A percentile compares a stretch with the other conserved stretches of the same genome.
phyloP scores from a whole-genome alignment of 2,329 filamentous ascomycete genomes.

The Ilyonectria destructans region DNA sequence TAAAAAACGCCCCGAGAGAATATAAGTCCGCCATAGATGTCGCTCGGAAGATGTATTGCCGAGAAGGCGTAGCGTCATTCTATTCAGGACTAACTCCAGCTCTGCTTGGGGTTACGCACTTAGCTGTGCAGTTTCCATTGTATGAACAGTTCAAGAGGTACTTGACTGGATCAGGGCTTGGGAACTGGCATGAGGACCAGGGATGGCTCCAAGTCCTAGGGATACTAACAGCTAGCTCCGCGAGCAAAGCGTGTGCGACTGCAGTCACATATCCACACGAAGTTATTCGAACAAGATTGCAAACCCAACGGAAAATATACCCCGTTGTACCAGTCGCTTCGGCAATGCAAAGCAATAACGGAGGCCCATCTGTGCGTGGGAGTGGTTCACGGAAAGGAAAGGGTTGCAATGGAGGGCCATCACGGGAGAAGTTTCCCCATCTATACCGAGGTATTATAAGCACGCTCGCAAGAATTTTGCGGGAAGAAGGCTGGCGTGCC shows the following conservation, averaged over 20 bases:
- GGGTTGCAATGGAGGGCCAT: conserved; percentile 2
- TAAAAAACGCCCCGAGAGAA: background rate
- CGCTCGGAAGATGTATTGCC: conserved; percentile 3
- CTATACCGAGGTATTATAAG: conserved; percentile 9
- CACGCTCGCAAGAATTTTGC: conserved; percentile 6
- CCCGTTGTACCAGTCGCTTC: background rate
- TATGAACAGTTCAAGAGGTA: conserved; percentile 10
- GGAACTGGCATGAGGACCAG: conserved; percentile 12
- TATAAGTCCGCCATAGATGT: background rate
- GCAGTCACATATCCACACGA: conserved; percentile 6
- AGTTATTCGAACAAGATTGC: conserved; percentile 12
- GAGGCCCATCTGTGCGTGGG: conserved; percentile 5
- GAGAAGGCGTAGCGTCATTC: conserved; percentile 8
- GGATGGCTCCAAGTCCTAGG: conserved; percentile 10
- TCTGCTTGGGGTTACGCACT: conserved; percentile 6
- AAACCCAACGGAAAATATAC: conserved; percentile 13
- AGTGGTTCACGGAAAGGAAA: conserved; percentile 8
- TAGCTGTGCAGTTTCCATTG: conserved; percentile 11
- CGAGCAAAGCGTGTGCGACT: conserved; percentile 11
- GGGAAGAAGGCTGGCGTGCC: conserved; percentile 12
- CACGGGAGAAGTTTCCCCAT: conserved; percentile 6
- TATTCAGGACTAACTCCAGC: conserved; percentile 10
- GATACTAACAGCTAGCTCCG: conserved; percentile 5
- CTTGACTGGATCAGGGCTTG: conserved; percentile 9
- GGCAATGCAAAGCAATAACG: background rate